Conservation (phyloP, 2,329 filamentous ascomycete genomes). For the Fusarium sp. region DNA sequence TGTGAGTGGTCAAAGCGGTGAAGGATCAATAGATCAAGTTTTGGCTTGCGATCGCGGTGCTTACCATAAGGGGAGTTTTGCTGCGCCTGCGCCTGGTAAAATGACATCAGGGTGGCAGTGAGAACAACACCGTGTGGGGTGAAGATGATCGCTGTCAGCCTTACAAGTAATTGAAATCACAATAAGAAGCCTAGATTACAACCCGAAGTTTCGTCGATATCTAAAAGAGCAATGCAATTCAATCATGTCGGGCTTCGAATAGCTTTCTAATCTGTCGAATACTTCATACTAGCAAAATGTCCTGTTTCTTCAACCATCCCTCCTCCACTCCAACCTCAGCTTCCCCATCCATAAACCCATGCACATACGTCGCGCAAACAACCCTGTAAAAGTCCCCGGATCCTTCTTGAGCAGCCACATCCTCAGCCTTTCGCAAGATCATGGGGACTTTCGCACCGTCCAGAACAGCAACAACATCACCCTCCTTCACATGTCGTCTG, state of each 20-base stretch:
- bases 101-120: too few relatives aligned
- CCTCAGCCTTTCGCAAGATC: not conserved
- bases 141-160: too few relatives aligned
- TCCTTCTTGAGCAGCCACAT: accelerated
- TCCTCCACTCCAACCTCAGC: not conserved
- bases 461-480: constrained; percentile 15
- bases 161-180: too few relatives aligned
- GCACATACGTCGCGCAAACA: constrained; percentile 19
- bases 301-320: constrained; percentile 9
- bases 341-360: constrained; percentile 32
- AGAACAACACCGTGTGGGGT: too few relatives aligned
- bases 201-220: too few relatives aligned
- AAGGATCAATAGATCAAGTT: not conserved
- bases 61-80: too few relatives aligned
- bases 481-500: not conserved
- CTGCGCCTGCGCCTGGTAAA: too few relatives aligned
- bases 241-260: too few relatives aligned
- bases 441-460: constrained; percentile 29
- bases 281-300: not conserved
- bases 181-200: too few relatives aligned
- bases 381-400: not conserved
- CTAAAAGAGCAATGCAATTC: too few relatives aligned
- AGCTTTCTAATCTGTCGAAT: not conserved
- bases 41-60: too few relatives aligned
- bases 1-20: not conserved